A percentile compares a stretch with the other conserved stretches of the same genome.
These are phyloP conservation scores for Sporothrix protearum DNA, from an alignment of 2,329 filamentous ascomycete genomes.

Conservation along the genomic window DNA sequence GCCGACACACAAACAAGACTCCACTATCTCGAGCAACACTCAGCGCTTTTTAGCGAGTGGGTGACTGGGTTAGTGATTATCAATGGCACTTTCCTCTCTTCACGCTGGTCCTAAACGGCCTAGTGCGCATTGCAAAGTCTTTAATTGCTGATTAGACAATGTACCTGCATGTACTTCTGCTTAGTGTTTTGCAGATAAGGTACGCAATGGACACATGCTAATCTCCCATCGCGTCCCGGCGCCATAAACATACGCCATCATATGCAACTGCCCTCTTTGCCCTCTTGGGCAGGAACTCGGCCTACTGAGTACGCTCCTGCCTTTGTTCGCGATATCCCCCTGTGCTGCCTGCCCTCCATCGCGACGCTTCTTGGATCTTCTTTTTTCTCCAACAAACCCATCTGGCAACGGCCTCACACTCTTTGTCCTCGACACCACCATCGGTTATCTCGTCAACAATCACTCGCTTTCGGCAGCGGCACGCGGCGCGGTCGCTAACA, in stretches of 20 bases:
- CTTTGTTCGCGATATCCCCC: constrained; percentile 5
- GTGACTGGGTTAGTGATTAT: neutral
- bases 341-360: constrained; percentile 1
- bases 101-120: neutral
- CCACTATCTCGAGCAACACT: neutral
- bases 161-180: neutral
- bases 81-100: neutral
- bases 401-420: neutral
- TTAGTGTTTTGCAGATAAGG: neutral
- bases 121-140: constrained; percentile 20
- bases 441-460: neutral
- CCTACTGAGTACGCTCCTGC: neutral
- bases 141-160: neutral
- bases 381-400: neutral
- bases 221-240: constrained; percentile 17
- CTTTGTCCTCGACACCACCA: neutral
- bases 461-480: neutral
- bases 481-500: neutral
- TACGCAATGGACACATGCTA: neutral
- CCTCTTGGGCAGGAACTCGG: constrained; percentile 1
- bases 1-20: neutral
- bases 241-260: constrained; percentile 8
- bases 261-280: neutral
- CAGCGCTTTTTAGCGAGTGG: constrained; percentile 5
- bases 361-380: neutral